Conservation (phyloP, 2,329 filamentous ascomycete species). For the Beauveria brongniartii region DNA sequence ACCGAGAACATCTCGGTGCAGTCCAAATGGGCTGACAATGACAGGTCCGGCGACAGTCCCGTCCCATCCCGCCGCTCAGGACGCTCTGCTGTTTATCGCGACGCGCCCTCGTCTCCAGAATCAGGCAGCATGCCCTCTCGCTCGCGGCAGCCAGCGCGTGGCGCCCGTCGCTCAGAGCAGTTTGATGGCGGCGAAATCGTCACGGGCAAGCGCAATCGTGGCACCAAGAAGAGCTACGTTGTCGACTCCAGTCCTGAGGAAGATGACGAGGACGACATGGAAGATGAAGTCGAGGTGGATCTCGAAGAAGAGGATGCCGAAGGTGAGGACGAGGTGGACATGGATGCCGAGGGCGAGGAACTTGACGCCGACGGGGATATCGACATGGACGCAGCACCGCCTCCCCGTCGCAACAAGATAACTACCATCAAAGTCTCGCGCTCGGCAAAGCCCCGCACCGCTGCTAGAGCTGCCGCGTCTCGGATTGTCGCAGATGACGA, state of each 20-base stretch:
- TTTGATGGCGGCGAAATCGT: conserved; percentile 40
- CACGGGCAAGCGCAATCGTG: conserved; percentile 44
- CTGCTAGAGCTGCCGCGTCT: conserved; percentile 19
- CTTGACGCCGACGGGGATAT: conserved; percentile 32
- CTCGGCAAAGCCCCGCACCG: conserved; percentile 17
- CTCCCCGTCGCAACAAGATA: conserved; percentile 19
- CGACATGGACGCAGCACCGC: conserved; percentile 34
- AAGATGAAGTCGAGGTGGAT: conserved; percentile 26
- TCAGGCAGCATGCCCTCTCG: conserved; percentile 26
- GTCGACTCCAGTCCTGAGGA: conserved; percentile 47
- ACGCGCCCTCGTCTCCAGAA: conserved; percentile 40
- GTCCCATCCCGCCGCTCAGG: conserved; percentile 48
- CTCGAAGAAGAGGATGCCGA: conserved; percentile 32
- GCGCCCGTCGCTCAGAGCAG: conserved; percentile 27
- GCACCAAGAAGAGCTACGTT: conserved; percentile 51
- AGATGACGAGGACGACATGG: conserved; percentile 35
- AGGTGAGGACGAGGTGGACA: conserved; percentile 26
- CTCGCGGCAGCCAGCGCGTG: conserved; percentile 37
- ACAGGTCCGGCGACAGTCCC: conserved; percentile 27
- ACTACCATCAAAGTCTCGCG: conserved; percentile 41
- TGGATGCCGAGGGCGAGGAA: conserved; percentile 33
- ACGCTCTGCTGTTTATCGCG: conserved; percentile 36
- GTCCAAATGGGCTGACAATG: conserved; percentile 31
- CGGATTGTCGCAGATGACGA: conserved; percentile 25
- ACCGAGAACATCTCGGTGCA: conserved; percentile 35